phyloP scores from a whole-genome alignment of 345 rosid genomes.

The Salix purpurea region DNA sequence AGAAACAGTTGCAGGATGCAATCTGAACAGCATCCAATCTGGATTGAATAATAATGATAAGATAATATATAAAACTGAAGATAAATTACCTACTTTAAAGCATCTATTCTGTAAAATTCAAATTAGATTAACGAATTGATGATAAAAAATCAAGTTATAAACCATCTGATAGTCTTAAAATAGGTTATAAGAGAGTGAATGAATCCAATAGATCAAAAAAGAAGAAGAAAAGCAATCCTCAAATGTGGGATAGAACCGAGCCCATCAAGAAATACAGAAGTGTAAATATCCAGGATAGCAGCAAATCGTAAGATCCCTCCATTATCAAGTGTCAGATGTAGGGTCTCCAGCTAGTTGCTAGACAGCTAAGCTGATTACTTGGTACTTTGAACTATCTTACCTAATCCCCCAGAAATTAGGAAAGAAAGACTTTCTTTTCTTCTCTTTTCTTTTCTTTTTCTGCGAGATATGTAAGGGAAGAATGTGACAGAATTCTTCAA shows the following conservation, averaged over 20 bases:
- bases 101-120: too few relatives aligned
- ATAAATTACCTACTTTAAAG: not conserved
- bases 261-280: conserved; percentile 8
- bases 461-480: not conserved
- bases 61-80: not conserved
- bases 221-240: conserved; percentile 9
- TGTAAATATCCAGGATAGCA: conserved; percentile 1
- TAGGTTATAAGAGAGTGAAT: too few relatives aligned
- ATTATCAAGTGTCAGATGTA: not conserved
- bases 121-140: too few relatives aligned
- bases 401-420: not conserved
- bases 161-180: too few relatives aligned
- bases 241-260: conserved; percentile 20
- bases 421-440: not conserved
- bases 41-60: too few relatives aligned
- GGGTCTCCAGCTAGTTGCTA: not conserved
- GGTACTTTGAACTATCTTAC: not conserved
- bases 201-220: too few relatives aligned
- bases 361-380: not conserved
- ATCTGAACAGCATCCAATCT: too few relatives aligned
- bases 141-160: too few relatives aligned
- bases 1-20: not conserved
- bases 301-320: not conserved
- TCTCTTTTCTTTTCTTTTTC: not conserved
- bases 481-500: not conserved